A percentile compares a stretch with the other conserved stretches of the same genome.
Conservation (phyloP, 208 protist genomes). For the Leptomonas seymouri region DNA sequence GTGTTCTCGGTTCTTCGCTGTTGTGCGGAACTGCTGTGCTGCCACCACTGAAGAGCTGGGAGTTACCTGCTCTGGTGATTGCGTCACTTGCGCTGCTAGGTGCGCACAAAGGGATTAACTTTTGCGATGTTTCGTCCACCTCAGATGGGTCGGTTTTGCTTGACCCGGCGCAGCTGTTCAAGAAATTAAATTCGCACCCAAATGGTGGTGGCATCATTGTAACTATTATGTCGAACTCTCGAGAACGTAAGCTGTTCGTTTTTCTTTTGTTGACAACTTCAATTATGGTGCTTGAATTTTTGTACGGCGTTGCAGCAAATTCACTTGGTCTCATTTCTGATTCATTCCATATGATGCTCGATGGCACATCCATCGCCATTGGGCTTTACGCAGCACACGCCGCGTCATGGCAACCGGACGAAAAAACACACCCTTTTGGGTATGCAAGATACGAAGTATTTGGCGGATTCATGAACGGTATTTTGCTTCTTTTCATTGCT, state of each 20-base stretch:
- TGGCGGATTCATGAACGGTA: conserved; percentile 87
- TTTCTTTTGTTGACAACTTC: conserved; percentile 75
- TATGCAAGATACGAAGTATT: conserved; percentile 86
- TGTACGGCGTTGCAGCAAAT: conserved; percentile 77
- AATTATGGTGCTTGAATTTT: conserved; percentile 86
- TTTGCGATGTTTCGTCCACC: not conserved
- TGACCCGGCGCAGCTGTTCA: conserved; percentile 24
- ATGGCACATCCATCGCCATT: conserved; percentile 94
- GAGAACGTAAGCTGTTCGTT: conserved; percentile 60
- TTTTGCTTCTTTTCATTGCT: conserved; percentile 82
- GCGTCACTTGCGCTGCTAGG: not conserved
- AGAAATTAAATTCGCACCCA: conserved; percentile 7
- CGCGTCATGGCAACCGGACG: conserved; percentile 86
- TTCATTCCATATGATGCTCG: conserved; percentile 98
- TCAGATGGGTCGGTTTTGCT: not conserved
- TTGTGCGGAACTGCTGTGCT: conserved; percentile 7
- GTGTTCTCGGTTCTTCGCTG: conserved; percentile 2
- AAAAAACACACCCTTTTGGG: conserved; percentile 84
- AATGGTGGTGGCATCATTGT: conserved; percentile 6
- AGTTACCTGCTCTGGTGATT: conserved; percentile 7
- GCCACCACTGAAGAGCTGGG: conserved; percentile 7
- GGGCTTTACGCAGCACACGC: conserved; percentile 93
- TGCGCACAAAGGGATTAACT: conserved; percentile 14
- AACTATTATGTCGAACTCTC: conserved; percentile 23
- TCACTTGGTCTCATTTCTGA: conserved; percentile 95